A percentile compares a stretch with the other conserved stretches of the same genome.
Evolutionary conservation across 306 rosid genomes (phyloP).

Genomic region (Trichosanthes truncata): DNA sequence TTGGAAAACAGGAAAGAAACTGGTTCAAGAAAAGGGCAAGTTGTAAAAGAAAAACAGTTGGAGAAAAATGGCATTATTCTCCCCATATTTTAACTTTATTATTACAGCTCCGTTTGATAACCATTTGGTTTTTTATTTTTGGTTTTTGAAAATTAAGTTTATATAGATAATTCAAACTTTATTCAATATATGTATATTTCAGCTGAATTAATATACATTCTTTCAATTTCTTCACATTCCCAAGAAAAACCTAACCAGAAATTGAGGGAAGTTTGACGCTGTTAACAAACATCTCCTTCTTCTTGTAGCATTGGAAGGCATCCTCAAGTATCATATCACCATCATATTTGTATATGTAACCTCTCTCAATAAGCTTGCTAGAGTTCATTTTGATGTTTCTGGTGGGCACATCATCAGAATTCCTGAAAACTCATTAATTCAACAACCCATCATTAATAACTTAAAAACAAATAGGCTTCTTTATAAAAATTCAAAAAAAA

Average conservation of each 20-base stretch:
- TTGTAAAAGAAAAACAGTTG: too few species aligned
- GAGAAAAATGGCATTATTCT: too few species aligned
- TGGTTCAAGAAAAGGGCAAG: too few species aligned
- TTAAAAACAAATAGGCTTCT: too few species aligned
- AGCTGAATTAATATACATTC: background rate
- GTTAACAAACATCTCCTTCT: background rate
- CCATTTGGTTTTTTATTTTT: too few species aligned
- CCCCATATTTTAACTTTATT: too few species aligned
- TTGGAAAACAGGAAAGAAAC: background rate
- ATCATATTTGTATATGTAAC: constrained; percentile 16
- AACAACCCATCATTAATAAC: too few species aligned
- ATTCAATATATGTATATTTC: background rate
- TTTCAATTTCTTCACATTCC: background rate
- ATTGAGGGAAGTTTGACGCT: background rate
- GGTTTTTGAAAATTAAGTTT: too few species aligned
- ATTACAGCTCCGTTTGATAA: too few species aligned
- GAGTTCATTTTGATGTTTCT: constrained; percentile 16
- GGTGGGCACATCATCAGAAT: constrained; percentile 1
- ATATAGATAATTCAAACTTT: too few species aligned
- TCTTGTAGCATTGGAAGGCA: background rate
- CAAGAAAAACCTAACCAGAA: background rate
- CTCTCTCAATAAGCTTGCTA: constrained; percentile 11
- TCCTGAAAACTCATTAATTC: constrained; percentile 4
- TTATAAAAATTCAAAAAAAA: too few species aligned
- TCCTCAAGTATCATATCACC: constrained; percentile 19